Evolutionary conservation across 345 rosid genomes (phyloP).

Genomic region (Acer saccharum): DNA sequence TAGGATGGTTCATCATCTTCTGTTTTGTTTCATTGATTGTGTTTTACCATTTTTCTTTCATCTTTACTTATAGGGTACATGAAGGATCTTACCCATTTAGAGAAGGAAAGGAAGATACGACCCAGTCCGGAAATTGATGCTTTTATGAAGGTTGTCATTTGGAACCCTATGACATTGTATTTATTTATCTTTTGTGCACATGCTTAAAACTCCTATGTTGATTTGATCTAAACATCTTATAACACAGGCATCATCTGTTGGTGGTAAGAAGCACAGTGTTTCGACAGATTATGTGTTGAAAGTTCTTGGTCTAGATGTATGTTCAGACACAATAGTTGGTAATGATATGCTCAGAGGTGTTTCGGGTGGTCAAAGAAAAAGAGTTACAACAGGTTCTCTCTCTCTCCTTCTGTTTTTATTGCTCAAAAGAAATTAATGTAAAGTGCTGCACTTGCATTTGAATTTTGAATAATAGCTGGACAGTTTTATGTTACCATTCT

Average conservation of each 20-base stretch:
- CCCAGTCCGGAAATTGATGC: slow-evolving; percentile 90
- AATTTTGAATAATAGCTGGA: not conserved
- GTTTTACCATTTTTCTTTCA: not conserved
- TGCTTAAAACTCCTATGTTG: slow-evolving; percentile 9
- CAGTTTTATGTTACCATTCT: not conserved
- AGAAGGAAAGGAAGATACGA: slow-evolving; percentile 64
- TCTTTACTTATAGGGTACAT: slow-evolving; percentile 46
- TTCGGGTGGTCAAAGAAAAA: slow-evolving; percentile 91
- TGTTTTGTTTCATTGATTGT: not conserved
- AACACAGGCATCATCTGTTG: slow-evolving; percentile 76
- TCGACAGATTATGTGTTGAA: slow-evolving; percentile 79
- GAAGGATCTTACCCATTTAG: slow-evolving; percentile 65
- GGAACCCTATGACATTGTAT: not conserved
- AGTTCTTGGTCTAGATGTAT: slow-evolving; percentile 88
- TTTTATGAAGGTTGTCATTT: slow-evolving; percentile 77
- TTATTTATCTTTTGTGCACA: not conserved
- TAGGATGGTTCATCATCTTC: not conserved
- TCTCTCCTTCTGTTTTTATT: slow-evolving; percentile 20
- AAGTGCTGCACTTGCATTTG: not conserved
- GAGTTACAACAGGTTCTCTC: slow-evolving; percentile 82
- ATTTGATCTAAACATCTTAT: slow-evolving; percentile 3
- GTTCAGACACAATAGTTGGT: slow-evolving; percentile 91
- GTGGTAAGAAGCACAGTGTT: slow-evolving; percentile 73
- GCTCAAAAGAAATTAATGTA: not conserved
- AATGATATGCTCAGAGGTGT: slow-evolving; percentile 94